A percentile compares a stretch with the other conserved stretches of the same genome.
These are phyloP conservation scores for Solanum aculeatissimum DNA, from an alignment of 305 asterid genomes.

Conservation along the genomic window DNA sequence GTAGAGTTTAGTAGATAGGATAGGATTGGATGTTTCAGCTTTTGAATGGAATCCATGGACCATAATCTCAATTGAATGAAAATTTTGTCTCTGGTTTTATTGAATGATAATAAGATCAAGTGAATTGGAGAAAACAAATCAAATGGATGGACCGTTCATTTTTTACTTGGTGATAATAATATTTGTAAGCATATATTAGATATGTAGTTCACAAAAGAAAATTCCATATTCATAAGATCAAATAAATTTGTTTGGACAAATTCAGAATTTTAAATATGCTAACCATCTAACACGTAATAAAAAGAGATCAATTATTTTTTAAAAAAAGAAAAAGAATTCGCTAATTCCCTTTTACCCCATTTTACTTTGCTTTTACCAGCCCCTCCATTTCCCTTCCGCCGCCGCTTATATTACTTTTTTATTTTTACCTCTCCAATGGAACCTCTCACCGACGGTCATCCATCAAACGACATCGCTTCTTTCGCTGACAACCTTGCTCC, in stretches of 20 bases:
- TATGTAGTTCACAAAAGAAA: no score
- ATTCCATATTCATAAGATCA: no score
- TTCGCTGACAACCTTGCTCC: background rate
- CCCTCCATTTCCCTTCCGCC: background rate
- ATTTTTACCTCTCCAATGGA: conserved; percentile 7
- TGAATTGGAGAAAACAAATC: background rate
- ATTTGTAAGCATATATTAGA: background rate
- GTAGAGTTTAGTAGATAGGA: background rate
- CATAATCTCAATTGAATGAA: background rate
- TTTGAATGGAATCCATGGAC: background rate
- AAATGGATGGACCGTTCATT: background rate
- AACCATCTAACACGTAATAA: background rate
- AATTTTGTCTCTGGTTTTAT: background rate
- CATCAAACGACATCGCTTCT: background rate
- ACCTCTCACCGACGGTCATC: background rate
- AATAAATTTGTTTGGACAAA: background rate
- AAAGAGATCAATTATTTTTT: background rate
- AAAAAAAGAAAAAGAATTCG: background rate
- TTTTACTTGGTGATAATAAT: background rate
- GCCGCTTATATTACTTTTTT: background rate
- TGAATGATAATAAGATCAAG: background rate
- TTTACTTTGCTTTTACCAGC: background rate
- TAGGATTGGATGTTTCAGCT: background rate
- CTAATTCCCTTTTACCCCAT: background rate
- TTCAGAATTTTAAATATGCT: no score